These are phyloP conservation scores for Starmerella apis DNA, from an alignment of 805 yeast genomes.

Conservation along the genomic window DNA sequence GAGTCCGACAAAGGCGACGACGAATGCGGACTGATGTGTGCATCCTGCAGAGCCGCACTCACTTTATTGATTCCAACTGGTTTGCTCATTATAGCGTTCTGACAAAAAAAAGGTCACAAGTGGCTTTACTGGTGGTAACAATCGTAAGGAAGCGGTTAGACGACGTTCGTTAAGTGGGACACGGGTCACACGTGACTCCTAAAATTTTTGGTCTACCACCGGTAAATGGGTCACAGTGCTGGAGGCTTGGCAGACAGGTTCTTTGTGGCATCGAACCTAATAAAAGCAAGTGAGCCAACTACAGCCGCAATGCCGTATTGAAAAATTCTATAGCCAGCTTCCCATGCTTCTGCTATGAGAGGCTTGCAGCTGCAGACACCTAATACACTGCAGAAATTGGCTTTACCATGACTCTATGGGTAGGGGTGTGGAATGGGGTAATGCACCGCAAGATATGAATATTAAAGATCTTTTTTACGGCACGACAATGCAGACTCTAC, in stretches of 20 bases:
- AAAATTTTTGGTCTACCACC: slow-evolving; percentile 1
- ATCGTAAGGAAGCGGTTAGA: background rate
- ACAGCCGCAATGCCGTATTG: too few relatives aligned
- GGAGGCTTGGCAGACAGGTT: background rate
- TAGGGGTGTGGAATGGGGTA: background rate
- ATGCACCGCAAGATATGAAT: slow-evolving; percentile 5
- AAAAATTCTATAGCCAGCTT: too few relatives aligned
- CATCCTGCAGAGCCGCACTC: slow-evolving; percentile 9
- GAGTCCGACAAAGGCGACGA: slow-evolving; percentile 18
- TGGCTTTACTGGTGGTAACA: background rate
- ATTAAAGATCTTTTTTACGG: slow-evolving; percentile 1
- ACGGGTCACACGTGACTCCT: slow-evolving; percentile 1
- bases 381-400: background rate
- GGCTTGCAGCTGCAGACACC: background rate
- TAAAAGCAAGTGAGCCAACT: background rate
- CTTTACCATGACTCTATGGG: background rate
- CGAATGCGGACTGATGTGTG: slow-evolving; percentile 14
- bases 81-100: slow-evolving; percentile 24
- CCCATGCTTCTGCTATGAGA: background rate
- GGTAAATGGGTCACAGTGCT: slow-evolving; percentile 1
- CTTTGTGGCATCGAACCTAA: background rate
- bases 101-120: background rate
- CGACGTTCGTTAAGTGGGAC: slow-evolving; percentile 4
- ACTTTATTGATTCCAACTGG: slow-evolving; percentile 28
- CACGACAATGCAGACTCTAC: background rate